phyloP scores from a whole-genome alignment of 306 rosid species.

The Cicer judaicum region DNA sequence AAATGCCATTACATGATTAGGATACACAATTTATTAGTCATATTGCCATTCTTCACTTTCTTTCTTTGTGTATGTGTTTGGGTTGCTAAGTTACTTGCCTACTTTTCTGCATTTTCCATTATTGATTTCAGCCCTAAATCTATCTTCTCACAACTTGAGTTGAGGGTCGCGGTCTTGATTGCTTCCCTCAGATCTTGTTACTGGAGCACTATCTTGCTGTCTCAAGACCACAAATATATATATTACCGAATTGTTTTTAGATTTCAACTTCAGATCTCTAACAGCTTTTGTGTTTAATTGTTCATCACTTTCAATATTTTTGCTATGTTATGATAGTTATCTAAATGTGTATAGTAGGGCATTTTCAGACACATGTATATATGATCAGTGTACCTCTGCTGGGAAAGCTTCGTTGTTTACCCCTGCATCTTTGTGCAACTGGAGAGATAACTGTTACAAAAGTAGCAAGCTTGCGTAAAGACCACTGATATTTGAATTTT shows the following conservation, averaged over 20 bases:
- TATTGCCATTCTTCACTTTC: background rate
- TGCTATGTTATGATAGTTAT: conserved; percentile 26
- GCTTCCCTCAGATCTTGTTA: conserved; percentile 35
- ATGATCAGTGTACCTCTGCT: conserved; percentile 4
- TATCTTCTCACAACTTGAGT: conserved; percentile 22
- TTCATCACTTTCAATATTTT: conserved; percentile 30
- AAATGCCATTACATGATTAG: conserved; percentile 18
- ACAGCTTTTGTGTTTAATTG: conserved; percentile 14
- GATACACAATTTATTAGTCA: conserved; percentile 28
- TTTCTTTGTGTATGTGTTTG: conserved; percentile 8
- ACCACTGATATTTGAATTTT: conserved; percentile 23
- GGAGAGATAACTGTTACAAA: conserved; percentile 13
- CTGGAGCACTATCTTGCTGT: conserved; percentile 27
- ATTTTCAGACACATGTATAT: conserved; percentile 8
- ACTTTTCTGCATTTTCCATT: conserved; percentile 43
- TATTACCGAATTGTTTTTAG: conserved; percentile 23
- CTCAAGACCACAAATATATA: conserved; percentile 32
- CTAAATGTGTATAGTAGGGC: conserved; percentile 5
- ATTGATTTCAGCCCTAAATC: conserved; percentile 27
- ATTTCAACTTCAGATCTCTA: conserved; percentile 12
- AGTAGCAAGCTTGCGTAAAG: conserved; percentile 33
- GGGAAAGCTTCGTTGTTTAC: conserved; percentile 36
- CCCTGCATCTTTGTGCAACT: conserved; percentile 20
- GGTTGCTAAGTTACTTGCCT: conserved; percentile 10
- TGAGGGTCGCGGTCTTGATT: conserved; percentile 7